Percentiles rank a stretch among this genome's conserved stretches.
Evolutionary conservation across 441 rosid genomes (phyloP).

Genomic region (Gossypium trilobum): DNA sequence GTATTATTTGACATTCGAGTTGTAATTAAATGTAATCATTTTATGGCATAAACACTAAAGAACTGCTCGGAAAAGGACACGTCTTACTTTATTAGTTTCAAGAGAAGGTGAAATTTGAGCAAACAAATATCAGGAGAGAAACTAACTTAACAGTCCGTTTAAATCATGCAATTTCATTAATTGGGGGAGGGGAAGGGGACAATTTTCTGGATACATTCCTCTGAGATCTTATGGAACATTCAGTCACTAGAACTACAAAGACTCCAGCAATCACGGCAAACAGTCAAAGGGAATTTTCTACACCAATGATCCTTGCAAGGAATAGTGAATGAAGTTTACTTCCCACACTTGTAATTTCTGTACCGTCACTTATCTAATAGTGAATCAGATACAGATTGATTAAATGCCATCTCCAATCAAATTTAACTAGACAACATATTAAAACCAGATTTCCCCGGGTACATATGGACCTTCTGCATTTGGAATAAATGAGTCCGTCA

Average conservation of each 20-base stretch:
- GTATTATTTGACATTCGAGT: neutral
- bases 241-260: neutral
- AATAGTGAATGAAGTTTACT: neutral
- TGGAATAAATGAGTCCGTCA: conserved; percentile 7
- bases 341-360: neutral
- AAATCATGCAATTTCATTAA: neutral
- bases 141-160: neutral
- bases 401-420: neutral
- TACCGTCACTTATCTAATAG: neutral
- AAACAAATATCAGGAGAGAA: neutral
- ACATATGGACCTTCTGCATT: neutral
- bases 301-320: neutral
- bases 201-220: neutral
- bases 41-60: neutral
- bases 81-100: neutral
- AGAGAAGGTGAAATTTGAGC: neutral
- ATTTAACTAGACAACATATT: neutral
- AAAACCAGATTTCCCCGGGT: neutral
- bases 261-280: neutral
- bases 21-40: conserved; percentile 5
- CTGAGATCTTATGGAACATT: neutral
- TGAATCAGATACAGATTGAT: neutral
- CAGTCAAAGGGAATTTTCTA: neutral
- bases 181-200: neutral
- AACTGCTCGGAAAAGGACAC: neutral